These are phyloP conservation scores for Phytophthora fragariae DNA, from an alignment of 352 stramenopile species.

Conservation along the genomic window DNA sequence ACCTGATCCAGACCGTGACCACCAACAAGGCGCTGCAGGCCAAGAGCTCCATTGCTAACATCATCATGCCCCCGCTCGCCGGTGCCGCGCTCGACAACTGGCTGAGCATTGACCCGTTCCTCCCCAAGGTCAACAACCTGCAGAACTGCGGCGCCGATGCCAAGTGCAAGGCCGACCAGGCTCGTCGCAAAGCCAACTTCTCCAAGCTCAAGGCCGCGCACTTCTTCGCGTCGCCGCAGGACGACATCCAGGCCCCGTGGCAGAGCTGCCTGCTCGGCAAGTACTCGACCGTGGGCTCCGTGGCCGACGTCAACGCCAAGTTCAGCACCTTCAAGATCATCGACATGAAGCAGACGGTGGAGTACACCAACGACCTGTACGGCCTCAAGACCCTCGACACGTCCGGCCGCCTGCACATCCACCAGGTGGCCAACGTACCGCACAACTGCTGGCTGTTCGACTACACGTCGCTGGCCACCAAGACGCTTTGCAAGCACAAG, in stretches of 20 bases:
- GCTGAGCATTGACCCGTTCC: constrained; percentile 49
- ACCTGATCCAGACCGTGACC: constrained; percentile 46
- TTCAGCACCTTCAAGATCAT: constrained; percentile 42
- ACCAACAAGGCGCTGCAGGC: constrained; percentile 38
- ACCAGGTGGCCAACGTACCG: constrained; percentile 34
- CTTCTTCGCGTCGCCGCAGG: constrained; percentile 61
- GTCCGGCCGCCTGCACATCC: constrained; percentile 34
- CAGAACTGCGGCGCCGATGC: constrained; percentile 24
- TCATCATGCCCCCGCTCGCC: constrained; percentile 40
- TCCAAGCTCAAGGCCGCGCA: constrained; percentile 49
- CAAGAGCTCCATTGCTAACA: constrained; percentile 50
- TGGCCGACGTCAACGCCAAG: constrained; percentile 42
- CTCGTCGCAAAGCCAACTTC: constrained; percentile 56
- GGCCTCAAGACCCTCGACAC: constrained; percentile 49
- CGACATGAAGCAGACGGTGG: constrained; percentile 40
- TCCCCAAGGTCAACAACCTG: constrained; percentile 56
- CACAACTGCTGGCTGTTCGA: constrained; percentile 56
- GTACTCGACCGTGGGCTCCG: constrained; percentile 47
- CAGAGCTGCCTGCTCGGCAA: constrained; percentile 52
- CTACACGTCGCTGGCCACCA: constrained; percentile 44
- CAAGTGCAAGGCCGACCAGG: constrained; percentile 32
- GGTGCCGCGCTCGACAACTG: constrained; percentile 44
- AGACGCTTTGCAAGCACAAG: constrained; percentile 35
- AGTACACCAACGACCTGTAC: constrained; percentile 49
- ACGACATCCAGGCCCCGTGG: constrained; percentile 54